Base-by-base conservation (phyloP, 768 basidiomycete genomes). In the Tricholoma bakamatsutake region DNA sequence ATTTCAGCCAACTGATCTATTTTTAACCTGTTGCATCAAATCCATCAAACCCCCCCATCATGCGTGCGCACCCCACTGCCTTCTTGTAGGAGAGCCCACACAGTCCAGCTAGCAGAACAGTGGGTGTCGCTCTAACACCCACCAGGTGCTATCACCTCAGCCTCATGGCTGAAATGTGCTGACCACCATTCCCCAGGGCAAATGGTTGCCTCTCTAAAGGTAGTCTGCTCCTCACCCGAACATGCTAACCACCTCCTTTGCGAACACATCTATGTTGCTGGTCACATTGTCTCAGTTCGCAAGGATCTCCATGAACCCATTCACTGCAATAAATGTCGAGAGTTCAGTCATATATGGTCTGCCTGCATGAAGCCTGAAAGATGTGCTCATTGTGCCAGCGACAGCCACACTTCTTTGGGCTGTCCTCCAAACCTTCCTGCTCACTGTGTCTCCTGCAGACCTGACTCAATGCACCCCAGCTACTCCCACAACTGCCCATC, bases 221-320 rank as follows among this genome's bases (percentile, higher is more conserved):
- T 35, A 11, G 10, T 35, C 12, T 35, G 39, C 39, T 40, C 39
- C 39, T 40, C 39, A n/a, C 39, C 39, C 6, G 2, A 40, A 40
- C 11, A 13, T 17, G 53, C 57, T 45, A 58, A 58, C 50, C 49
- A 18, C 6, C 35, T 55, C 45, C 27, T 55, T 1, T n/a, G 13
- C 2, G 21, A 47, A 2, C 18, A 34, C 1, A 21, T 58, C 34
- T 55, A 28, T 30, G 37, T 59, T 9, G 34, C 31, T 1, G 57
- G 57, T 13, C 45, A 40, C n/a, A 6, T 28, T 2, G 35, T 52
- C 9, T n/a, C 13, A 2, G 18, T 37, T 18, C 7, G 46, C 9
- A 54, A 54, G 31, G 45, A 54, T 28, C 31, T 54, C 4, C 28
- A 18, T 12, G 33, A 46, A 13, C 53, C 53, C n/a, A 30, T 54